Conservation (phyloP, 345 rosid genomes). For the Aegle marmelos region DNA sequence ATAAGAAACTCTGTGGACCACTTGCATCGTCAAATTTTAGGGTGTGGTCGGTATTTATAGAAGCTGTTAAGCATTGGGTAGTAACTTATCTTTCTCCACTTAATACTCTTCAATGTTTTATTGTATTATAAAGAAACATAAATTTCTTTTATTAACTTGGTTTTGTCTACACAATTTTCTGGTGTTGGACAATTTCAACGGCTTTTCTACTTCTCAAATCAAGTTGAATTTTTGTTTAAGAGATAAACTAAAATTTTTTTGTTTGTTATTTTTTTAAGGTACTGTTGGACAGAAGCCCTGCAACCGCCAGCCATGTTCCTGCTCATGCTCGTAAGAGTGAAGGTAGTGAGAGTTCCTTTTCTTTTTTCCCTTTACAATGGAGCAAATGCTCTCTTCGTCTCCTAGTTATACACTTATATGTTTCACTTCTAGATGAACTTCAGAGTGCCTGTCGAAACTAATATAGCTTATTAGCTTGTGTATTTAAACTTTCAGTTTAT, state of each 20-base stretch:
- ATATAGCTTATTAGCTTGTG: background rate
- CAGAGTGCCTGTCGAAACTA: background rate
- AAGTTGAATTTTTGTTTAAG: background rate
- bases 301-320: conserved; percentile 29
- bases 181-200: background rate
- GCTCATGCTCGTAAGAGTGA: conserved; percentile 39
- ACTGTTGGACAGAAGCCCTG: conserved; percentile 33
- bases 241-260: background rate
- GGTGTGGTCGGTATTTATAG: background rate
- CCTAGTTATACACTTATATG: background rate
- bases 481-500: background rate
- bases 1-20: background rate
- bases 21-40: background rate
- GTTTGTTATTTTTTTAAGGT: conserved; percentile 18
- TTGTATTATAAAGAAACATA: background rate
- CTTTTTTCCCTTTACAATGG: background rate
- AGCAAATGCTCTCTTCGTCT: background rate
- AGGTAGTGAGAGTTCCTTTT: conserved; percentile 32
- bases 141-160: background rate
- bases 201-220: background rate
- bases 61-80: background rate
- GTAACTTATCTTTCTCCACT: background rate
- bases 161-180: background rate
- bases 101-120: background rate
- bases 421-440: background rate